Evolutionary conservation across 2,329 filamentous ascomycete genomes (phyloP).

Genomic region (Aspergillus piperis): DNA sequence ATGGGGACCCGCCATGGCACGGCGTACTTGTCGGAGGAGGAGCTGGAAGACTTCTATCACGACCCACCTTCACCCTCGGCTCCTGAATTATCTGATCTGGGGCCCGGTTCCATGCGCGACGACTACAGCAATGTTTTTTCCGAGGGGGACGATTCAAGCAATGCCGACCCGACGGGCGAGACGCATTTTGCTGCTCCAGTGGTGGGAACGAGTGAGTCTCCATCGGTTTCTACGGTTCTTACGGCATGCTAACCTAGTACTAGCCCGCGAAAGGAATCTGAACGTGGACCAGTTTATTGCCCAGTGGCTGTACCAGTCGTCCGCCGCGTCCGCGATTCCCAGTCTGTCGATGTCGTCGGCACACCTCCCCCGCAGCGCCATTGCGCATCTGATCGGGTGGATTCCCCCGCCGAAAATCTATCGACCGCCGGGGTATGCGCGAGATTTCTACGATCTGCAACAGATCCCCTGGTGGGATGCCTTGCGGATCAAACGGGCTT

Average conservation of each 20-base stretch:
- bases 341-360: constrained; percentile 22
- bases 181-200: constrained; percentile 26
- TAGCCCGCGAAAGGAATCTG: constrained; percentile 44
- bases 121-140: constrained; percentile 20
- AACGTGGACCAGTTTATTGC: constrained; percentile 47
- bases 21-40: constrained; percentile 23
- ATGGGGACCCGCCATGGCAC: constrained; percentile 5
- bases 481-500: constrained; percentile 38
- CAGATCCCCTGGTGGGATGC: constrained; percentile 45
- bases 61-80: constrained; percentile 20
- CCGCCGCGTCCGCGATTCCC: constrained; percentile 18
- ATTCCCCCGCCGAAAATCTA: constrained; percentile 33
- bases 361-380: constrained; percentile 28
- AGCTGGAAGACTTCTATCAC: constrained; percentile 35
- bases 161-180: constrained; percentile 16
- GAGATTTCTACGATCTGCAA: constrained; percentile 42
- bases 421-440: constrained; percentile 31
- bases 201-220: constrained; percentile 32
- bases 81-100: constrained; percentile 16
- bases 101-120: constrained; percentile 15
- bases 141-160: constrained; percentile 19
- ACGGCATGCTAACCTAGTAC: background rate
- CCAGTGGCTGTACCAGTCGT: constrained; percentile 41
- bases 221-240: background rate
- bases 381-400: constrained; percentile 39